Evolutionary conservation across 176 grass and related monocot species (phyloP).

Genomic region (Olyra latifolia): DNA sequence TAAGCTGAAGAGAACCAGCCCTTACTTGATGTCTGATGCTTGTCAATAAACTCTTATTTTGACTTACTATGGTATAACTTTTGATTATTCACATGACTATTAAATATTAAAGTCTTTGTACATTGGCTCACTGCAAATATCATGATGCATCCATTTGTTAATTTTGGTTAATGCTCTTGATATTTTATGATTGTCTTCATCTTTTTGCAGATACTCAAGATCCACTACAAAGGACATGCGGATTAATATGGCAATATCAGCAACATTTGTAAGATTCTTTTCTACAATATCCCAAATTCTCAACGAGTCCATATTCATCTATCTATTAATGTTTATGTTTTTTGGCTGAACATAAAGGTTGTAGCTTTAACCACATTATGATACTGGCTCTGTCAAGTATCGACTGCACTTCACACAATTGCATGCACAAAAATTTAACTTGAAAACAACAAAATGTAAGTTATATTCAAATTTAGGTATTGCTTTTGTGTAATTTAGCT

Average conservation of each 20-base stretch:
- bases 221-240: slow-evolving; percentile 48
- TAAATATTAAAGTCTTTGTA: not conserved
- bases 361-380: too few species aligned
- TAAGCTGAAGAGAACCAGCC: too few species aligned
- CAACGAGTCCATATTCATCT: too few species aligned
- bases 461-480: not conserved
- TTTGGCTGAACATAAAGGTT: too few species aligned
- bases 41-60: not conserved
- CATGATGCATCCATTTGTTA: not conserved
- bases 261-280: slow-evolving; percentile 58
- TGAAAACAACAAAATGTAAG: too few species aligned
- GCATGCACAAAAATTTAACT: too few species aligned
- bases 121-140: not conserved
- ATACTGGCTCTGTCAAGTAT: too few species aligned
- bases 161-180: slow-evolving; percentile 13
- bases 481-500: not conserved
- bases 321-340: too few species aligned
- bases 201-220: slow-evolving; percentile 57
- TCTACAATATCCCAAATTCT: not conserved
- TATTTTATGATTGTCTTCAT: slow-evolving; percentile 3
- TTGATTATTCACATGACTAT: not conserved
- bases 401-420: too few species aligned
- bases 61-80: not conserved
- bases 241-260: slow-evolving; percentile 74
- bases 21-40: not conserved